Evolutionary conservation across 345 rosid species (phyloP), one percentile per base, ranked within the genome.

Genomic region (Camelina sativa): DNA sequence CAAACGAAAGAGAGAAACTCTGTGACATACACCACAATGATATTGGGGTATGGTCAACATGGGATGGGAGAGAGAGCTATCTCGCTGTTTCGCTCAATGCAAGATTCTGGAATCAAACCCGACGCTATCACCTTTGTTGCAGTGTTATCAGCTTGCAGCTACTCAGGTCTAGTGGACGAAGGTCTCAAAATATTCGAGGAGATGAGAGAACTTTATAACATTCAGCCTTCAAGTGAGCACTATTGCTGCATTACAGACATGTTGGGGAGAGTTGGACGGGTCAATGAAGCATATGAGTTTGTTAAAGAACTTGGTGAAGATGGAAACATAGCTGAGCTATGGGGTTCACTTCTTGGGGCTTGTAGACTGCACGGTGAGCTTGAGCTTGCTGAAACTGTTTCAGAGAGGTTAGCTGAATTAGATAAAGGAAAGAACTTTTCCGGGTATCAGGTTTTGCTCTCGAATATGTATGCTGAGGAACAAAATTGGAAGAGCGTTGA

Each of bases 341-440:
- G 97, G 97, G 98, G 92, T 53, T 89, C 98, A 53, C 67, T 93
- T 60, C 92, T 91, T 51, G 91, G 89, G 12, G 84, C 96, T 65
- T 93, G 98, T 78, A 87, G 88, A 79, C 73, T 88, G 61, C 90
- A 91, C 58, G 85, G 85, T 64, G 78, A 83, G 71, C 71, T 78
- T 71, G 91, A 88, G 71, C 77, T 93, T 38, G 94, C 86, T 53
- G 91, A 88, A 78, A 65, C 76, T 67, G 85, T 91, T 63, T 83
- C 88, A 11, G 79, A 79, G 75, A 91, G 80, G 77, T 65, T 93
- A 76, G 80, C 72, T 74, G 77, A 82, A 72, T 40, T 88, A 77
- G 89, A 79, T 68, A 65, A 56, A 57, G 81, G 73, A 41, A 80
- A 75, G 35, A 71, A 69, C 65, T 58, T 61, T 51, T 72, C 89